Conservation (phyloP, 306 rosid species). For the Cicer arietinum region DNA sequence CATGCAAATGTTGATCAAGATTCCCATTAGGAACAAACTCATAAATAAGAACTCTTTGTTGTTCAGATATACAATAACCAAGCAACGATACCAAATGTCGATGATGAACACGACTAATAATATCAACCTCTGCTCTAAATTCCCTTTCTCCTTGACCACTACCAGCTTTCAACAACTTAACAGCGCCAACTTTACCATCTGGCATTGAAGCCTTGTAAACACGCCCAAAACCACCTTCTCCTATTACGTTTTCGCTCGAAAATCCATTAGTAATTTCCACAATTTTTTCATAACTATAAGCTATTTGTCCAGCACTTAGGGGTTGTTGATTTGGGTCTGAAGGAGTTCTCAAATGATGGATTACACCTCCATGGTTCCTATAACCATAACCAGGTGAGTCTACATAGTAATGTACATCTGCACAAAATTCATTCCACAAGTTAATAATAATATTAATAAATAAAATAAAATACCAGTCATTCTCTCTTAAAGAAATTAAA, state of each 20-base stretch:
- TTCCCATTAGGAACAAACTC: constrained; percentile 88
- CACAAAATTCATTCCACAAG: neutral
- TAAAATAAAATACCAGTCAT: neutral
- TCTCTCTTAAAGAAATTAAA: too few species aligned
- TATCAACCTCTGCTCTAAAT: constrained; percentile 90
- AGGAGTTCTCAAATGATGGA: constrained; percentile 40
- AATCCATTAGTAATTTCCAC: constrained; percentile 72
- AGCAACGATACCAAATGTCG: constrained; percentile 84
- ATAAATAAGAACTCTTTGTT: constrained; percentile 78
- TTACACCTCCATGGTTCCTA: constrained; percentile 40
- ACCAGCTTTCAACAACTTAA: constrained; percentile 86
- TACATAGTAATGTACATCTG: constrained; percentile 59
- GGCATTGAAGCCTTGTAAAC: constrained; percentile 79
- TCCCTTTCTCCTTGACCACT: constrained; percentile 96
- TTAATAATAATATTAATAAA: neutral
- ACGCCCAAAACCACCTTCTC: constrained; percentile 92
- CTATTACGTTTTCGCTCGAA: constrained; percentile 68
- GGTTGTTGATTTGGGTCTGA: constrained; percentile 47
- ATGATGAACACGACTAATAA: constrained; percentile 88
- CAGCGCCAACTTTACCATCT: constrained; percentile 77
- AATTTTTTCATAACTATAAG: constrained; percentile 71
- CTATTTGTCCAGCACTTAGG: constrained; percentile 43
- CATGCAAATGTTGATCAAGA: constrained; percentile 89
- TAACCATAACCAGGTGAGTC: constrained; percentile 49
- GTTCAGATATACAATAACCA: constrained; percentile 80